Evolutionary conservation across 2,329 filamentous ascomycete genomes (phyloP).

Genomic region (Claviceps capensis): DNA sequence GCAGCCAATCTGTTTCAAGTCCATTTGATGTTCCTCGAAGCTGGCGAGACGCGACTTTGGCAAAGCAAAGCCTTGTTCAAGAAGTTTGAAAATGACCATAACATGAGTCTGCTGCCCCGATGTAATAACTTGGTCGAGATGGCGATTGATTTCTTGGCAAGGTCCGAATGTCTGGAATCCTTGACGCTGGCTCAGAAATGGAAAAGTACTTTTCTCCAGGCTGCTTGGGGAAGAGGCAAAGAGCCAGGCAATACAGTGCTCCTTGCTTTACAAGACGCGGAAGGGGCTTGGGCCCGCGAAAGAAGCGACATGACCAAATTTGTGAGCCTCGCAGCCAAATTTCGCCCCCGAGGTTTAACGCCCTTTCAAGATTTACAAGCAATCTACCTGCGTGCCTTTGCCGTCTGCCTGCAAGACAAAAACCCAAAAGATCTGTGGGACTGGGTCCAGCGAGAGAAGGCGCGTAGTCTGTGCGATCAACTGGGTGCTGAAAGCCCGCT

Average conservation of each 20-base stretch:
- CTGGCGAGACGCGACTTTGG: not conserved
- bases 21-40: not conserved
- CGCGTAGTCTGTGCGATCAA: not conserved
- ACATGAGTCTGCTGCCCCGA: not conserved
- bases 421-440: not conserved
- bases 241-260: not conserved
- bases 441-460: not conserved
- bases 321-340: not conserved
- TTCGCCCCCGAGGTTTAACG: not conserved
- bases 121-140: not conserved
- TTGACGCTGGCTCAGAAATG: not conserved
- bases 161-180: no score
- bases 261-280: not conserved
- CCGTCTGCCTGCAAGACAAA: not conserved
- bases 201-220: not conserved
- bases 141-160: not conserved
- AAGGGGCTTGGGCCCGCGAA: slow-evolving; percentile 2
- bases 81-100: not conserved
- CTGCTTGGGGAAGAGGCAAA: not conserved
- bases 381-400: not conserved
- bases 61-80: not conserved
- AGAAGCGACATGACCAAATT: not conserved
- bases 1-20: not conserved
- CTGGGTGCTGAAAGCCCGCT: not conserved
- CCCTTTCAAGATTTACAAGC: not conserved